These are phyloP conservation scores for Solanum chilense DNA, from an alignment of 257 asterid species.

Conservation along the genomic window DNA sequence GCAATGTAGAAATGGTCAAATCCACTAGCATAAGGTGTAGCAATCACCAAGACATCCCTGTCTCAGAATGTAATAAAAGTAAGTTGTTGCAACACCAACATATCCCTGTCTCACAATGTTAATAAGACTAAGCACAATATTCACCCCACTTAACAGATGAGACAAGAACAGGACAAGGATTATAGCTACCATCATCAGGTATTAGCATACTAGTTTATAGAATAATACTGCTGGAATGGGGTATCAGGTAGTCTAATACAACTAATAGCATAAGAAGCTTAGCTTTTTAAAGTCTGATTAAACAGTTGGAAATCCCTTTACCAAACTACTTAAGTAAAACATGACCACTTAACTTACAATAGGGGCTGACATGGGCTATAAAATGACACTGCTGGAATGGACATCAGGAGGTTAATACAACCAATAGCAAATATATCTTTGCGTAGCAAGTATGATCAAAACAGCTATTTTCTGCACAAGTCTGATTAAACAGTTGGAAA, in stretches of 20 bases:
- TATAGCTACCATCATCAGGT: neutral
- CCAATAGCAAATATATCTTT: neutral
- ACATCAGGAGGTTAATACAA: neutral
- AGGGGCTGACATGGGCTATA: neutral
- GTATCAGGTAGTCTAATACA: neutral
- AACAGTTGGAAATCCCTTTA: neutral
- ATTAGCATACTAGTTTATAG: neutral
- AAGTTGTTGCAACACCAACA: neutral
- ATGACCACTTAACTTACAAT: neutral
- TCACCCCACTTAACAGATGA: neutral
- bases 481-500: neutral
- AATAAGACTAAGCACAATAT: neutral
- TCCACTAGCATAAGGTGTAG: slow-evolving; percentile 95
- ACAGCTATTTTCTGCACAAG: neutral
- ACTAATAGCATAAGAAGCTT: neutral
- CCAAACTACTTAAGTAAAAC: neutral
- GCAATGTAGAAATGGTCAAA: slow-evolving; percentile 92
- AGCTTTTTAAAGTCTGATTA: neutral
- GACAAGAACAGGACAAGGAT: neutral
- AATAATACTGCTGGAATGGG: neutral
- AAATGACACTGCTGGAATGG: neutral
- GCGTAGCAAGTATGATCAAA: neutral
- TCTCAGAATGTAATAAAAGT: slow-evolving; percentile 15
- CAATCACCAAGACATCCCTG: slow-evolving; percentile 85
- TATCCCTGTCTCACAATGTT: neutral